Evolutionary conservation across 495 filamentous ascomycete genomes (phyloP), one percentile per base, ranked within the genome.

Genomic region (Penicillium pulvis): DNA sequence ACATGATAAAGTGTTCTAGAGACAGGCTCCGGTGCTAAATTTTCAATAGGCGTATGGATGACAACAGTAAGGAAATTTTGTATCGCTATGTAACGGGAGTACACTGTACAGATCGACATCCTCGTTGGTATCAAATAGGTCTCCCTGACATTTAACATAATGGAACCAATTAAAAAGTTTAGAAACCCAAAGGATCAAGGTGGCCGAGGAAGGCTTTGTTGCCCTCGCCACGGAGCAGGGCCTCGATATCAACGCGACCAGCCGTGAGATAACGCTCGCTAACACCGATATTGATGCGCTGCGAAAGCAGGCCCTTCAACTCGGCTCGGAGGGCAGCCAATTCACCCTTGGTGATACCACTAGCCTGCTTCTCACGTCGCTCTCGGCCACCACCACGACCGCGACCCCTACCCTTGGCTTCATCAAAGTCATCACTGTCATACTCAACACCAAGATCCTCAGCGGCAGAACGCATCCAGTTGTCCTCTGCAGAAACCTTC

Each of bases 401-500:
- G 42, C 90, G 84, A 7, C 87, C 85, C 52, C 83, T 83, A 65
- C 87, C 85, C 49, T 75, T 75, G 11, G 83, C 81, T 42, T 78
- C 73, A 58, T 89, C 86, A 49, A 94, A 87, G 49, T 92, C 90
- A 20, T 97, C 92, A 60, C 86, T 89, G 65, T 97, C 91, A 66
- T 93, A 93, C 24, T 97, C 94, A 6, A 98, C 89, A 2, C 94
- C 94, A 4, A 98, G 82, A 60, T 98, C 94, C 51, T 97, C 92
- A 2, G 94, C 95, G 0, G 93, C 94, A 12, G 80, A 81, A 35
- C 83, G 83, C 54, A 98, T 72, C 89, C 91, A 96, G 56, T 90
- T 86, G 59, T 96, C 90, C 60, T 95, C 91, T 54, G 87, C 84
- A 26, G 81, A 83, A 41, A 89, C 83, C 75, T 91, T 94, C 71